Evolutionary conservation across 192 early-diverging fungal genomes (phyloP).

Genomic region (Coemansia sp.): DNA sequence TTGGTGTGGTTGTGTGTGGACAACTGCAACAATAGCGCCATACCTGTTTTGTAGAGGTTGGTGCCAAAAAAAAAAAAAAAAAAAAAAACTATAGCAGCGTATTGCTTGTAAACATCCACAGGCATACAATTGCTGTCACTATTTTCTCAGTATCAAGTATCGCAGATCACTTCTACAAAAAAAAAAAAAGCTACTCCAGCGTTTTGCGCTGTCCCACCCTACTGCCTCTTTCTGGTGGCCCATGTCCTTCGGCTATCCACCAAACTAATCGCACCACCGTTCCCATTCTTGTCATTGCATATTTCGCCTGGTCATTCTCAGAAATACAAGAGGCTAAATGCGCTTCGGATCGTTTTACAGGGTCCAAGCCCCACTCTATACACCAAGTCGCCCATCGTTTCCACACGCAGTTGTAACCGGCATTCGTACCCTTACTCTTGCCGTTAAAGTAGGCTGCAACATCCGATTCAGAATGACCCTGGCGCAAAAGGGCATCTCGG

Average conservation of each 20-base stretch:
- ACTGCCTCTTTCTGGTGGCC: too few relatives aligned
- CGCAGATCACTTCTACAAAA: too few relatives aligned
- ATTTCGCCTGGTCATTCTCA: not conserved
- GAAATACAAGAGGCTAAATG: not conserved
- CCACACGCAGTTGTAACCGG: not conserved
- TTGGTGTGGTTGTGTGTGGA: too few relatives aligned
- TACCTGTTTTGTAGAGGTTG: too few relatives aligned
- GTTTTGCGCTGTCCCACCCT: too few relatives aligned
- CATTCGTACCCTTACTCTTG: not conserved
- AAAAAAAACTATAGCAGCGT: too few relatives aligned
- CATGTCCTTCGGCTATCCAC: constrained; percentile 9
- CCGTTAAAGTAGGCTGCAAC: not conserved
- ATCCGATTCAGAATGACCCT: not conserved
- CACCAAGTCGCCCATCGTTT: not conserved
- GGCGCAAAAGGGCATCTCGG: not conserved
- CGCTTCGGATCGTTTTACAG: not conserved
- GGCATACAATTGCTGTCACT: too few relatives aligned
- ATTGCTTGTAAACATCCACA: too few relatives aligned
- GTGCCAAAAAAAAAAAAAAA: too few relatives aligned
- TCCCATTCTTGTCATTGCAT: not conserved
- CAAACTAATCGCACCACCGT: constrained; percentile 16
- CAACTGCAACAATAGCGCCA: too few relatives aligned
- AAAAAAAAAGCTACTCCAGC: too few relatives aligned
- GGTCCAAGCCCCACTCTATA: not conserved
- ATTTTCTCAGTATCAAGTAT: too few relatives aligned